Base-by-base conservation (phyloP, 2,329 filamentous ascomycete species). In the Alternaria dauci region DNA sequence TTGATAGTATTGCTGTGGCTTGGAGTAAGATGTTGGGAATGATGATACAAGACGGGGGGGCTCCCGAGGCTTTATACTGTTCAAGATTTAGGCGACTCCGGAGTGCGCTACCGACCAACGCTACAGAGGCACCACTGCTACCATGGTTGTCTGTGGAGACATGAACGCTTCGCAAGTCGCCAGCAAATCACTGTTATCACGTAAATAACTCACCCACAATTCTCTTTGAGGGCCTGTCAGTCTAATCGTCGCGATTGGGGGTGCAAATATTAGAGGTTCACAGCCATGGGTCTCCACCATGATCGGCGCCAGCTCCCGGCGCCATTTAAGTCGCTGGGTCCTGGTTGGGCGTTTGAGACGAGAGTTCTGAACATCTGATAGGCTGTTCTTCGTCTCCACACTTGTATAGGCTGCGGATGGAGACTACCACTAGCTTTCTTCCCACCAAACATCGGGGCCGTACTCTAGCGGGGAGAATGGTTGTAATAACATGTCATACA, bases 271-370 rank as follows among this genome's bases (percentile, higher is more conserved):
- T 6, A 25, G 18, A 20, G 46, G 30, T 36, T 28, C 20, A 48
- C 30, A 48, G 20, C 18, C 20, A 34, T 11, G 46, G 20, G 32
- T 38, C 30, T 50, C 46, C 16, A 20, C 46, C 46, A 50, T 50
- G 46, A 50, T 50, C 46, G 46, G 32, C 46, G 46, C 20, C 20
- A 50, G 46, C n/a, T 36, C 23, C 46, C 46, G 46, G 30, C 46
- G 30, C 46, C 9, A 50, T 20, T 14, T 18, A 16, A 50, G 14
- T 30, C 32, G 46, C 30, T 11, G 18, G n/a, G 18, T 4, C 18
- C 9, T 41, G 4, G 18, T 41, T 41, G 18, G 39, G n/a, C 20
- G n/a, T 20, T 39, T 20, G 38, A 39, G 38, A 41, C 12, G 2
- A 41, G 3, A 38, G 8, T n/a, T 14, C 8, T 36, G 8, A 1